Evolutionary conservation across 2,329 filamentous ascomycete species (phyloP), one percentile per base, ranked within the genome.

Genomic region (Fusarium foetens): DNA sequence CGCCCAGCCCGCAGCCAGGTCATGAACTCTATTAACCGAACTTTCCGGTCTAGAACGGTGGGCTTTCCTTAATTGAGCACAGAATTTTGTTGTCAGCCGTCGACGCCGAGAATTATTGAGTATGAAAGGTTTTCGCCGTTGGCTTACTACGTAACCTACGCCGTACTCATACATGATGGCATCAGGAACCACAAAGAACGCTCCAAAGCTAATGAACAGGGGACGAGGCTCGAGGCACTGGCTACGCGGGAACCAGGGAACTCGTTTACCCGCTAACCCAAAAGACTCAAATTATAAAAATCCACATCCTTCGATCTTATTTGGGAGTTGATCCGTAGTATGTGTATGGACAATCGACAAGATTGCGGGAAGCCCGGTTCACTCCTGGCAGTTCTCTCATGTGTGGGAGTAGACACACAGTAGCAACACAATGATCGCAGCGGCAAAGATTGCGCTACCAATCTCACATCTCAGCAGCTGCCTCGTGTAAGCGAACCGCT

Each of bases 201-300:
- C 48, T 53, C 48, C 31, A 64, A 48, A 49, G 45, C 45, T 35
- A 57, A 23, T 33, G 29, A 33, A 52, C 74, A 66, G 58, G 68
- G 58, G 31, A 45, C 31, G 39, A 61, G 52, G 29, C 39, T 69
- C 25, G 36, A 66, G 53, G 70, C 72, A 76, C 62, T 69, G 71
- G 62, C 75, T 71, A 76, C 58, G 63, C 75, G 75, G 75, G 73
- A 76, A 35, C 61, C 63, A 73, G 67, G 61, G 55, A 68, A 51
- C 61, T 75, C 54, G 48, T 59, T 75, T 58, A 21, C 60, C 71
- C 48, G 58, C 61, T 71, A 75, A 64, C 72, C 64, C 43, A 27
- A 75, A 63, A 52, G 58, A 63, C 60, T 27, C 59, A 36, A 65
- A 54, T 49, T 54, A 43, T 63, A 53, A 25, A 71, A 66, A 62